phyloP scores from a whole-genome alignment of 805 yeast species.

The Grigorovia transvaalensis region DNA sequence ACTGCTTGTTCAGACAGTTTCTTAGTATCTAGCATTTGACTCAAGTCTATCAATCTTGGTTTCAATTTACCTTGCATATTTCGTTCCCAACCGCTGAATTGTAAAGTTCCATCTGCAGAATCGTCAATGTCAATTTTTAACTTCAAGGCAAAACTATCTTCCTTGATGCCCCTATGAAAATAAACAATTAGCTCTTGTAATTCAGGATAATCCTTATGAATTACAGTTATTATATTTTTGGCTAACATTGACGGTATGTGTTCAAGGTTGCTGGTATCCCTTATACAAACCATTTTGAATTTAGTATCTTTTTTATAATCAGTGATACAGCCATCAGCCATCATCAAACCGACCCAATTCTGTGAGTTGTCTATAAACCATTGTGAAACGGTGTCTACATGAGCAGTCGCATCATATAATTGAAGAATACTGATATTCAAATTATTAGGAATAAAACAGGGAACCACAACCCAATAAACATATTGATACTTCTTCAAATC shows the following conservation, averaged over 20 bases:
- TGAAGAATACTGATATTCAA: slow-evolving; percentile 5
- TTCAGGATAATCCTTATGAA: slow-evolving; percentile 29
- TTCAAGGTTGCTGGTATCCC: slow-evolving; percentile 31
- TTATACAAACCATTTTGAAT: slow-evolving; percentile 26
- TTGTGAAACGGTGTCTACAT: slow-evolving; percentile 1
- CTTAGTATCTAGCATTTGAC: slow-evolving; percentile 68
- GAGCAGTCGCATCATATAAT: not conserved
- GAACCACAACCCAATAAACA: slow-evolving; percentile 84
- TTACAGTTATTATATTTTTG: slow-evolving; percentile 46
- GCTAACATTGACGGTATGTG: slow-evolving; percentile 42
- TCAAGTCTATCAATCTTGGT: slow-evolving; percentile 77
- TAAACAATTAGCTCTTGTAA: slow-evolving; percentile 29
- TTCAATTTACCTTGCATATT: slow-evolving; percentile 60
- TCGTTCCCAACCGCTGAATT: slow-evolving; percentile 84
- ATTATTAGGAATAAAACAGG: slow-evolving; percentile 36
- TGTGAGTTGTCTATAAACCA: slow-evolving; percentile 14
- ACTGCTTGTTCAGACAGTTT: slow-evolving; percentile 86
- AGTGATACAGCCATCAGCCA: slow-evolving; percentile 11
- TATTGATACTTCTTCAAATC: slow-evolving; percentile 84
- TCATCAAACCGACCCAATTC: slow-evolving; percentile 24
- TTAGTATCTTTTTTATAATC: slow-evolving; percentile 9
- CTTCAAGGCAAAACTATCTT: slow-evolving; percentile 2
- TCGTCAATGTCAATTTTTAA: not conserved
- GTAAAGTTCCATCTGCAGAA: slow-evolving; percentile 22
- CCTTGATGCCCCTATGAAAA: slow-evolving; percentile 27